Evolutionary conservation across 768 basidiomycete species (phyloP).

Genomic region (Suillus spraguei): DNA sequence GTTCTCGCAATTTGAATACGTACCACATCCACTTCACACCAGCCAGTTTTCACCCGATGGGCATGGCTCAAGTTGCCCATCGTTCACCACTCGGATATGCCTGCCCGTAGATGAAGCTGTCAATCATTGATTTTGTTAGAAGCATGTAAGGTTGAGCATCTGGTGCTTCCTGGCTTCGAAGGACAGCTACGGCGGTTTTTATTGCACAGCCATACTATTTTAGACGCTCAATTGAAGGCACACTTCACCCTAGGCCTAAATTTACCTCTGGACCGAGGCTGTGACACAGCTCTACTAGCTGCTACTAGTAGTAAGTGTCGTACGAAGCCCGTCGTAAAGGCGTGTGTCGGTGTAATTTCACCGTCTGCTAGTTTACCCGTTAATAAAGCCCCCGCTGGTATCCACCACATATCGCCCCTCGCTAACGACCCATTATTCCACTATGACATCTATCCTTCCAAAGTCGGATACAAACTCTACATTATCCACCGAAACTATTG

Average conservation of each 20-base stretch:
- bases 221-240: not conserved
- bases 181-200: not conserved
- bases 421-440: not conserved
- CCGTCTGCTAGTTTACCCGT: not conserved
- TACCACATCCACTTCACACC: not conserved
- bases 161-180: not conserved
- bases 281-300: not conserved
- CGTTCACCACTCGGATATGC: not conserved
- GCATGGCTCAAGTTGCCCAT: not conserved
- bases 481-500: slow-evolving; percentile 17
- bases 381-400: not conserved
- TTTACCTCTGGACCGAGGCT: not conserved
- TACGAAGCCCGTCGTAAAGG: not conserved
- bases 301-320: too few species aligned
- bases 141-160: not conserved
- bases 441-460: not conserved
- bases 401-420: too few species aligned
- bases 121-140: not conserved
- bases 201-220: not conserved
- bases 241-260: not conserved
- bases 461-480: not conserved
- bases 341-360: not conserved
- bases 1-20: not conserved
- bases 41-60: not conserved
- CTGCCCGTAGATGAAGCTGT: not conserved